Evolutionary conservation across 2,329 filamentous ascomycete genomes (phyloP).

Genomic region (Dactylellina cionopaga): DNA sequence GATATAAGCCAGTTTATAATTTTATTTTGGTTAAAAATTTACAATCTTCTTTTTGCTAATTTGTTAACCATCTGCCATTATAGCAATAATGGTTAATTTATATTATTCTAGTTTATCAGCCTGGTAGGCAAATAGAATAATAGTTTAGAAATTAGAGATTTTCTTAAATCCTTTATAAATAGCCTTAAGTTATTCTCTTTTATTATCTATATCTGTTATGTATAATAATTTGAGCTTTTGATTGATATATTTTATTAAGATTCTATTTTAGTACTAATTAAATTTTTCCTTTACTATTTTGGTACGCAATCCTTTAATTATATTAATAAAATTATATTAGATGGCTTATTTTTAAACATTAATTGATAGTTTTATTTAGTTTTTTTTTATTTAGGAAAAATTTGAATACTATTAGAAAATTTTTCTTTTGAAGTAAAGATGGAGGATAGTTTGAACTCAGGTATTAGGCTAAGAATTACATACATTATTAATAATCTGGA

Average conservation of each 20-base stretch:
- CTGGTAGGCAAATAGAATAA: not conserved
- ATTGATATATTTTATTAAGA: not conserved
- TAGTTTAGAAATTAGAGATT: not conserved
- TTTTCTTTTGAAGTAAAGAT: not conserved
- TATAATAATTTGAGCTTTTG: not conserved
- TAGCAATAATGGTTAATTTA: not conserved
- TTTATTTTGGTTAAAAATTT: no score
- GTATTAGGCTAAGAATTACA: not conserved
- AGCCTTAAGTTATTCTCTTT: not conserved
- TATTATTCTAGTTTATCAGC: not conserved
- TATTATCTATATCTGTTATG: not conserved
- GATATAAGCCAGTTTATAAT: no score
- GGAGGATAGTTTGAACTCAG: not conserved
- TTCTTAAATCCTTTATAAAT: not conserved
- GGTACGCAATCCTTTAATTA: not conserved
- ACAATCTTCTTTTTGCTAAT: no score
- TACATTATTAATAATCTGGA: not conserved
- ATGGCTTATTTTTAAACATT: not conserved
- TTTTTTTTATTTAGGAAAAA: not conserved
- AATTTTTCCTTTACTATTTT: not conserved
- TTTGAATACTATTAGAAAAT: not conserved
- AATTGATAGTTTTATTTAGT: not conserved
- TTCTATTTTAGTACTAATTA: not conserved
- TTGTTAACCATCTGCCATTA: not conserved
- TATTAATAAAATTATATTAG: not conserved